Conservation (phyloP, 257 asterid species). For the Scutellaria barbata region DNA sequence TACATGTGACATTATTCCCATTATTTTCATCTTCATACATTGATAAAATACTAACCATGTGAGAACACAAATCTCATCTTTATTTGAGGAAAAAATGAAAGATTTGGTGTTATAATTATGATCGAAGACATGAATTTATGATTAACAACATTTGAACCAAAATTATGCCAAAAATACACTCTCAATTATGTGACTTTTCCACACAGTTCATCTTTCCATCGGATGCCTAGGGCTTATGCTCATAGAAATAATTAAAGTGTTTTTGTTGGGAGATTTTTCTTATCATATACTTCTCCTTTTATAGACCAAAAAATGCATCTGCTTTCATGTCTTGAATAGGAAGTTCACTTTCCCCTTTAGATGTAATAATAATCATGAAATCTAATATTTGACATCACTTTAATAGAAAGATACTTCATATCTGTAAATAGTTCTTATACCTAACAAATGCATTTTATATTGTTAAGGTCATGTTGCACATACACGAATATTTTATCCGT, state of each 20-base stretch:
- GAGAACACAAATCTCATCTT: too few species aligned
- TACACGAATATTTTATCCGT: too few species aligned
- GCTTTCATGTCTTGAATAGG: slow-evolving; percentile 31
- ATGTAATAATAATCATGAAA: background rate
- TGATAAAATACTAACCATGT: too few species aligned
- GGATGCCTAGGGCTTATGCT: slow-evolving; percentile 32
- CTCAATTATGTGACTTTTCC: slow-evolving; percentile 22
- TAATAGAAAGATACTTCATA: background rate
- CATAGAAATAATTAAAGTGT: slow-evolving; percentile 38
- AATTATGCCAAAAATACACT: slow-evolving; percentile 23
- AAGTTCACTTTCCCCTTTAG: slow-evolving; percentile 12
- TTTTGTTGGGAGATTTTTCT: slow-evolving; percentile 34
- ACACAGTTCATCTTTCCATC: slow-evolving; percentile 19
- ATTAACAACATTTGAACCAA: slow-evolving; percentile 39
- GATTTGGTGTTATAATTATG: slow-evolving; percentile 8
- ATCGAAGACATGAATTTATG: slow-evolving; percentile 28
- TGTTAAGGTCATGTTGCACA: too few species aligned
- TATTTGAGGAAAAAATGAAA: background rate
- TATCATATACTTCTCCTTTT: slow-evolving; percentile 21
- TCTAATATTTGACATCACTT: background rate
- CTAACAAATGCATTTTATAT: too few species aligned
- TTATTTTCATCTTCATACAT: too few species aligned
- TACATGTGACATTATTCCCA: too few species aligned
- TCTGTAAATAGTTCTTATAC: too few species aligned
- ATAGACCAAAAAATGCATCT: slow-evolving; percentile 25